These are phyloP conservation scores for Hypoxylon sp. DNA, from an alignment of 2,329 filamentous ascomycete species.

Conservation along the genomic window DNA sequence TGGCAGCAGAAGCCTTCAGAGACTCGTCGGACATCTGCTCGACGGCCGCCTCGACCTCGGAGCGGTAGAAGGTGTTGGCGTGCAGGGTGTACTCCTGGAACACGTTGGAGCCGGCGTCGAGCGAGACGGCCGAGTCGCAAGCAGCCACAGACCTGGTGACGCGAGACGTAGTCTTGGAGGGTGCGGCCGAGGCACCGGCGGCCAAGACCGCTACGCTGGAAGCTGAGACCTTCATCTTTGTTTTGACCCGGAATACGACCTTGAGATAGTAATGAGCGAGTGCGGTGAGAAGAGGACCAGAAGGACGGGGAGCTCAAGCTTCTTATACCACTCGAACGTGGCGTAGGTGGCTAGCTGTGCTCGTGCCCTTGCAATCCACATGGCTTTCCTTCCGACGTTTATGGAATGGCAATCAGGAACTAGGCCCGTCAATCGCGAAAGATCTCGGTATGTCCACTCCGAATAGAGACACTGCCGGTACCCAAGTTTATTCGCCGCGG, in stretches of 20 bases:
- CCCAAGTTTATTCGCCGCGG: constrained; percentile 31
- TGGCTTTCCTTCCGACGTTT: constrained; percentile 6
- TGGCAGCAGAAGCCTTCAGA: constrained; percentile 61
- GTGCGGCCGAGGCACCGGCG: constrained; percentile 42
- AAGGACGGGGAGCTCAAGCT: constrained; percentile 19
- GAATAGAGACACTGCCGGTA: constrained; percentile 36
- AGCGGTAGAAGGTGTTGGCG: constrained; percentile 45
- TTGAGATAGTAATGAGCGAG: constrained; percentile 37
- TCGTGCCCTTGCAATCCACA: constrained; percentile 1
- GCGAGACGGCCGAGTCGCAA: constrained; percentile 42
- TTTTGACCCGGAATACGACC: constrained; percentile 34
- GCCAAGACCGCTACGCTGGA: constrained; percentile 41
- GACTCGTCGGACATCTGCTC: constrained; percentile 50
- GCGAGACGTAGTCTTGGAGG: constrained; percentile 33
- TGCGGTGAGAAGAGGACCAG: constrained; percentile 30
- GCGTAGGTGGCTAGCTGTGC: constrained; percentile 8
- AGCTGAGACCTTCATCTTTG: constrained; percentile 45
- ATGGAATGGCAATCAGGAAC: constrained; percentile 44
- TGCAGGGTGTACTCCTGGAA: constrained; percentile 44
- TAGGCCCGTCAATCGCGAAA: constrained; percentile 45
- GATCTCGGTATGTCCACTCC: constrained; percentile 44
- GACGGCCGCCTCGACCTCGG: constrained; percentile 42
- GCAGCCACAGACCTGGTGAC: constrained; percentile 34
- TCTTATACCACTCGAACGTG: constrained; percentile 40
- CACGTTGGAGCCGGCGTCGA: constrained; percentile 45